Evolutionary conservation across 768 basidiomycete species (phyloP).

Genomic region (Lentinula sp.): DNA sequence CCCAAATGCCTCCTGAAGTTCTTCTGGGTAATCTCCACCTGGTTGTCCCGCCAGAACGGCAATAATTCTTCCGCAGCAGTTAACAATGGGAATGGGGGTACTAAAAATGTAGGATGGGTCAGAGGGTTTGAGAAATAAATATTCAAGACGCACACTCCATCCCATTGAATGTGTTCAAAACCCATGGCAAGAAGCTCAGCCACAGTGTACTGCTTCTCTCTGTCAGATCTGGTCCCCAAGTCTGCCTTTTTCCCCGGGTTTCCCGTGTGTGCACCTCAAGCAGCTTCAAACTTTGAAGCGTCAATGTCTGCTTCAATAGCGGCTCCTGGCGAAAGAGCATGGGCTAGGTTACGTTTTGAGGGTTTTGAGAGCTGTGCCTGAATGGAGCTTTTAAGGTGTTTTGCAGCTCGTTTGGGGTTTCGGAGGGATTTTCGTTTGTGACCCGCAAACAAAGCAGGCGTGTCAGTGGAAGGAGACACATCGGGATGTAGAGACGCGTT

Average conservation of each 20-base stretch:
- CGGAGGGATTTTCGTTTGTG: no score
- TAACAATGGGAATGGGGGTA: neutral
- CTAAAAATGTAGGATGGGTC: neutral
- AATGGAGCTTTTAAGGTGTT: no score
- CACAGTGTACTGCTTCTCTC: neutral
- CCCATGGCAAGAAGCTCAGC: neutral
- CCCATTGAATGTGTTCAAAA: neutral
- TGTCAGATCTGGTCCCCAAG: neutral
- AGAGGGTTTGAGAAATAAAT: no score
- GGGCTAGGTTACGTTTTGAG: neutral
- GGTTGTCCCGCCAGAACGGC: neutral
- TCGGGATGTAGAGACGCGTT: no score
- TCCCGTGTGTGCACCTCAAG: neutral
- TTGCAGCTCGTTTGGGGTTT: neutral
- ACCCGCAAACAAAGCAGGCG: no score
- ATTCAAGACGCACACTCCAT: neutral
- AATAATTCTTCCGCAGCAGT: neutral
- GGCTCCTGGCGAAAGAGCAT: neutral
- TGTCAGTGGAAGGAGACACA: accelerated
- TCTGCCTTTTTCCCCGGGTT: neutral
- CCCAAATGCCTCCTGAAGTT: neutral
- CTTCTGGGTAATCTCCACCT: neutral
- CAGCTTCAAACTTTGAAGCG: neutral
- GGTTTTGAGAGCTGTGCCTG: no score
- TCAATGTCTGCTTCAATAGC: neutral